Evolutionary conservation across 805 yeast species (phyloP), one percentile per base, ranked within the genome.

Genomic region (Yarrowia deformans): DNA sequence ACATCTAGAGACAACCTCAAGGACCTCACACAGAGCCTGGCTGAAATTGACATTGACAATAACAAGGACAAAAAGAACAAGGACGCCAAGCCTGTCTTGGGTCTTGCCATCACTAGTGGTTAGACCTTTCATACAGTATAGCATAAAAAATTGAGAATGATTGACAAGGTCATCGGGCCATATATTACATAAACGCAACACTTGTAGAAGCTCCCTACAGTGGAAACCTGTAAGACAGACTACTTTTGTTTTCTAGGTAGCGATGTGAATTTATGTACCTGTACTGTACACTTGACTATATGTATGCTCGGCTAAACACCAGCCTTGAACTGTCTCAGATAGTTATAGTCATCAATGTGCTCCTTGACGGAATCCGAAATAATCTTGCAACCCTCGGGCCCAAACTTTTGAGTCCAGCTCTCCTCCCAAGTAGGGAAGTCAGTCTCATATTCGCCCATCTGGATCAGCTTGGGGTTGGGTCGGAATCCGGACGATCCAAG

Each of bases 341-440:
- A 72, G 66, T 72, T 35, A 56, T 73, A 73, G 61, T 73, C 75
- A 54, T 73, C 75, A 14, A 73, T 29, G 29, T 58, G 54, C 13
- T 70, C 72, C 40, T 73, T 58, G 52, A 73, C 75, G 1, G 73
- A 56, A 8, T 69, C 52, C 32, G 67, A 55, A 45, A 73, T 73
- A 16, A 66, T 48, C 23, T 63, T 48, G 48, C 56, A 16, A 18
- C 48, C 68, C 16, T 63, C 68, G 8, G 68, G n/a, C 3, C 68
- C 68, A 18, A 48, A 63, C 56, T 63, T 63, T 32, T 63, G 56
- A 10, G 55, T 63, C 75, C 75, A 73, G 10, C 68, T 37, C 50
- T 69, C 68, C 52, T 73, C 71, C 75, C 75, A 73, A 1, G 46
- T 45, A 10, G 68, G 71, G 55, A 54, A 73, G 45, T 73, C 75